These are phyloP conservation scores for Potentilla sterilis DNA, from an alignment of 306 rosid species.

Conservation along the genomic window DNA sequence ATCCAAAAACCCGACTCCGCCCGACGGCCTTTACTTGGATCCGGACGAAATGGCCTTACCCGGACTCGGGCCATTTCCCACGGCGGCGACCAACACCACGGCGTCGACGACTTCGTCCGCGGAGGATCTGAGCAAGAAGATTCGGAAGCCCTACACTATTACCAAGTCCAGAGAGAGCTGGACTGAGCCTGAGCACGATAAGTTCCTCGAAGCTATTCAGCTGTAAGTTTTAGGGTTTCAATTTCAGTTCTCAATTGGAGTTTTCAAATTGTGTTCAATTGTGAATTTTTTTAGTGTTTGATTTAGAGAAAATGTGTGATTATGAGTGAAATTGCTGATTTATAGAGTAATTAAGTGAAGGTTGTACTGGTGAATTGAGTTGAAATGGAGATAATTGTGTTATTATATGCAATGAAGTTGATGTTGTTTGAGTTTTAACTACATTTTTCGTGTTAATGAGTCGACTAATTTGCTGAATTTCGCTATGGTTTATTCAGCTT, in stretches of 20 bases:
- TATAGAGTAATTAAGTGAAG: neutral
- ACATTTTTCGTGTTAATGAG: neutral
- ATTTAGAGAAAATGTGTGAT: neutral
- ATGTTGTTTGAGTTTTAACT: neutral
- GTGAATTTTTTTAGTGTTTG: neutral
- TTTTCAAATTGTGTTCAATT: neutral
- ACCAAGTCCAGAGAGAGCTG: constrained; percentile 98
- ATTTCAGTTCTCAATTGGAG: constrained; percentile 9
- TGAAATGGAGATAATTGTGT: neutral
- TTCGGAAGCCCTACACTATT: constrained; percentile 87
- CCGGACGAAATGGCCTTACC: constrained; percentile 55
- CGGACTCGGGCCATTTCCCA: constrained; percentile 48
- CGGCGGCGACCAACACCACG: constrained; percentile 19
- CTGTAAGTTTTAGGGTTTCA: constrained; percentile 45
- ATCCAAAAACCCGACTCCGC: constrained; percentile 58
- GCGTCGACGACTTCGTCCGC: constrained; percentile 32
- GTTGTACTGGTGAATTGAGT: neutral
- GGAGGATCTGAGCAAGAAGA: constrained; percentile 73
- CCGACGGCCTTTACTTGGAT: constrained; percentile 66
- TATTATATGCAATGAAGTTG: neutral
- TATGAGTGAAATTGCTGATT: neutral
- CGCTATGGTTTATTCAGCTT: constrained; percentile 47
- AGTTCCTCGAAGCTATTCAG: constrained; percentile 95
- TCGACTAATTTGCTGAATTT: constrained; percentile 1
- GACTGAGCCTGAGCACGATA: constrained; percentile 97